Evolutionary conservation across 371 early-diverging fungal genomes (phyloP).

Genomic region (Rhizomucor pusillus): DNA sequence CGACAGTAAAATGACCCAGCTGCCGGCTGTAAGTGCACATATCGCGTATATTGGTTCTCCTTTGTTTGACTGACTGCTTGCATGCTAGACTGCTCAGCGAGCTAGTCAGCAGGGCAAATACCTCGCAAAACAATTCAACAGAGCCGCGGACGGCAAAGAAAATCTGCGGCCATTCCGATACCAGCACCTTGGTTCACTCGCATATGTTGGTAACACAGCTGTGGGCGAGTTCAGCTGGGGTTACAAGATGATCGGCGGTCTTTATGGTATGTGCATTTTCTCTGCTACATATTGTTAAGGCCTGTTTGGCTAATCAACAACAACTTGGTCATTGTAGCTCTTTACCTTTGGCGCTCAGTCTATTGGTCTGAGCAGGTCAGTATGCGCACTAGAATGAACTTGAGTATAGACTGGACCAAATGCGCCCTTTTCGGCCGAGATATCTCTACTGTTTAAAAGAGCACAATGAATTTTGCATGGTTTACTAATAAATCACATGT

Average conservation of each 20-base stretch:
- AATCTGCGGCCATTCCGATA: slow-evolving; percentile 60
- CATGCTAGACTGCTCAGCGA: slow-evolving; percentile 77
- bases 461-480: too few species aligned
- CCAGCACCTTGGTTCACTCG: slow-evolving; percentile 73
- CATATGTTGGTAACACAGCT: slow-evolving; percentile 80
- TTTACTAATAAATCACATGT: too few species aligned
- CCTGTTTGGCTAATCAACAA: too few species aligned
- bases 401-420: slow-evolving; percentile 45
- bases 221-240: slow-evolving; percentile 65
- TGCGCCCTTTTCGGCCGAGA: slow-evolving; percentile 44
- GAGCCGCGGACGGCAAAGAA: slow-evolving; percentile 11
- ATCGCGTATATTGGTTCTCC: not conserved
- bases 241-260: slow-evolving; percentile 54
- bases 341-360: slow-evolving; percentile 57
- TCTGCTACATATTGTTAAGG: too few species aligned
- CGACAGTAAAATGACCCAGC: slow-evolving; percentile 64
- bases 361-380: slow-evolving; percentile 66
- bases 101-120: slow-evolving; percentile 84
- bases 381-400: slow-evolving; percentile 40
- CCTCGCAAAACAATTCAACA: slow-evolving; percentile 58
- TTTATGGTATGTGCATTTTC: slow-evolving; percentile 50
- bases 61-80: not conserved
- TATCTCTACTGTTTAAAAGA: slow-evolving; percentile 22
- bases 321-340: too few species aligned
- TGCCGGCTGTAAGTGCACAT: slow-evolving; percentile 63